Evolutionary conservation across 805 yeast species (phyloP).

Genomic region (Isabelozyma rhagii): DNA sequence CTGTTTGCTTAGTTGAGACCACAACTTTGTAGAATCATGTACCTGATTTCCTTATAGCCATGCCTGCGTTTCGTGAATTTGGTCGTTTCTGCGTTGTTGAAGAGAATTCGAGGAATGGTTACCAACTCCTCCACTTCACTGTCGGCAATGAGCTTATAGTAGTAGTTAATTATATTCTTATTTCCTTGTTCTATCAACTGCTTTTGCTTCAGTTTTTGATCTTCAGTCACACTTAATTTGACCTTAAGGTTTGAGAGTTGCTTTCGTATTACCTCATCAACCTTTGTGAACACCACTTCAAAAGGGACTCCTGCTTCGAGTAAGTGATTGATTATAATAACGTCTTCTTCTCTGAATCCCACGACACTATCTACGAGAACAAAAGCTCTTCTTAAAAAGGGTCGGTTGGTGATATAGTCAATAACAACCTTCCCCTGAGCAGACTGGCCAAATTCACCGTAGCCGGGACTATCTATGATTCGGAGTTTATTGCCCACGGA

Average conservation of each 20-base stretch:
- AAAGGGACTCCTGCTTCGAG: constrained; percentile 58
- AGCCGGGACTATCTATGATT: constrained; percentile 86
- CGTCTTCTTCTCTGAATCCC: constrained; percentile 61
- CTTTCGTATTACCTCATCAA: constrained; percentile 50
- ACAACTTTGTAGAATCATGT: constrained; percentile 51
- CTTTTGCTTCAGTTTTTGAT: constrained; percentile 1
- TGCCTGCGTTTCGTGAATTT: constrained; percentile 34
- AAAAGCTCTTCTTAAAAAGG: constrained; percentile 54
- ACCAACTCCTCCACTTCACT: constrained; percentile 32
- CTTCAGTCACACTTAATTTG: constrained; percentile 1
- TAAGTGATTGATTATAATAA: constrained; percentile 47
- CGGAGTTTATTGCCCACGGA: constrained; percentile 62
- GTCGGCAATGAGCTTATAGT: constrained; percentile 34
- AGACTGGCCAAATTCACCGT: constrained; percentile 66
- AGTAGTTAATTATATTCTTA: constrained; percentile 20
- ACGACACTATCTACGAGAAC: constrained; percentile 58
- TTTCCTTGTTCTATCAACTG: constrained; percentile 17
- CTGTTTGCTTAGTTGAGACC: constrained; percentile 21
- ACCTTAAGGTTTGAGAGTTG: constrained; percentile 9
- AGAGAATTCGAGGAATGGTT: constrained; percentile 42
- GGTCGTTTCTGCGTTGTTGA: constrained; percentile 48
- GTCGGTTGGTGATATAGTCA: constrained; percentile 56
- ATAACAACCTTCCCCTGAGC: constrained; percentile 69
- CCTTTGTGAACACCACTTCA: constrained; percentile 74
- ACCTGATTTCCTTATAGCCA: constrained; percentile 55